Percentiles rank a stretch among this genome's conserved stretches.
Evolutionary conservation across 202 grass and related monocot species (phyloP).

Genomic region (Eragrostis tef): DNA sequence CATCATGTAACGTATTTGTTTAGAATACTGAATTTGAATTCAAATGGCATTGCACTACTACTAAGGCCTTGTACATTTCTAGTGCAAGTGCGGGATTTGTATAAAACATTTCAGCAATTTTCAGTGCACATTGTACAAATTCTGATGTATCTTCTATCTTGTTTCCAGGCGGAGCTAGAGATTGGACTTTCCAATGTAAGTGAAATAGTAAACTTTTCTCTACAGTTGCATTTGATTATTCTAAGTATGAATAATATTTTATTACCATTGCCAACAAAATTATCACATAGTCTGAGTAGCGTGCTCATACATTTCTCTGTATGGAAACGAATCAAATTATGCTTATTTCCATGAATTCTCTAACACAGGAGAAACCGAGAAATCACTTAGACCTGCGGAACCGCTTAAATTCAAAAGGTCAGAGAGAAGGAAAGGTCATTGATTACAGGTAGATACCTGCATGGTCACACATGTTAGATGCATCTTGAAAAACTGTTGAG

Average conservation of each 20-base stretch:
- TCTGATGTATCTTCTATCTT: constrained; percentile 42
- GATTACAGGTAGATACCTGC: constrained; percentile 79
- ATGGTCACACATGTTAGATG: not conserved
- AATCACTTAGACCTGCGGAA: constrained; percentile 93
- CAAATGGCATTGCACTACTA: not conserved
- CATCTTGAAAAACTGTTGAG: not conserved
- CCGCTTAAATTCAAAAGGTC: constrained; percentile 89
- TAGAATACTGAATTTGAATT: not conserved
- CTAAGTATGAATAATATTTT: not conserved
- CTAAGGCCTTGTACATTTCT: not conserved
- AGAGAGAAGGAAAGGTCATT: constrained; percentile 93
- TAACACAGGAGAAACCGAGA: constrained; percentile 89
- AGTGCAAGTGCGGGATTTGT: not conserved
- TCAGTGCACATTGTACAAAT: not conserved
- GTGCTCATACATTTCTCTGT: not conserved
- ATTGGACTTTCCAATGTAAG: constrained; percentile 87
- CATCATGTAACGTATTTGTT: not conserved
- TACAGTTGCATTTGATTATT: not conserved
- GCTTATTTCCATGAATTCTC: constrained; percentile 17
- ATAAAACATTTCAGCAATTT: not conserved
- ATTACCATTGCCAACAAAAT: not conserved
- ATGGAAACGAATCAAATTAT: not conserved
- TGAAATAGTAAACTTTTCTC: not conserved
- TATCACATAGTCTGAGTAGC: not conserved
- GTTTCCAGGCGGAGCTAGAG: constrained; percentile 79